Evolutionary conservation across 192 early-diverging fungal genomes (phyloP).

Genomic region (Entomortierella lignicola): DNA sequence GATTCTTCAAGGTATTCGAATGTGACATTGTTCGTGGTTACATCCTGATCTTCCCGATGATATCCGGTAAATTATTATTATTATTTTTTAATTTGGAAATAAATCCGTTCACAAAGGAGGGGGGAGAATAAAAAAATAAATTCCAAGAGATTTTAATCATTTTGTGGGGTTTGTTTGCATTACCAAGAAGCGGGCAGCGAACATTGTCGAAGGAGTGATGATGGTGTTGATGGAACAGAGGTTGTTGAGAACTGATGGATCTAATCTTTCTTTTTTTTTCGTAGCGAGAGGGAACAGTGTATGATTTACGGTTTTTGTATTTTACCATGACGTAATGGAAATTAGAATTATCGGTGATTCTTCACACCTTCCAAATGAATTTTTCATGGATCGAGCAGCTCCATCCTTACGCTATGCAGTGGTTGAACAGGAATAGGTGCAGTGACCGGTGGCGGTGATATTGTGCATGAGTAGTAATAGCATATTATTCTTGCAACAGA

Average conservation of each 20-base stretch:
- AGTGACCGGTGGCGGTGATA: no score
- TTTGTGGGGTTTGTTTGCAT: background rate
- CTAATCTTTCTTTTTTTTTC: background rate
- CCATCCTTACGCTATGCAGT: no score
- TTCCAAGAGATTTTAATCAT: background rate
- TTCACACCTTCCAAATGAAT: no score
- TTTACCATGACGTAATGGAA: background rate
- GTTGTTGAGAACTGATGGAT: background rate
- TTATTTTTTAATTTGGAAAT: no score
- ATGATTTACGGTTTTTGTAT: background rate
- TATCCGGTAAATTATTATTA: no score
- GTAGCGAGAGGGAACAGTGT: background rate
- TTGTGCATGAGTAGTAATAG: no score
- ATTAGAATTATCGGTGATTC: background rate
- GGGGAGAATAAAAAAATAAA: background rate
- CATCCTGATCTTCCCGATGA: conserved; percentile 21
- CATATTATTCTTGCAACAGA: no score
- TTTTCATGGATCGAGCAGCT: no score
- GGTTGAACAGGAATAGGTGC: no score
- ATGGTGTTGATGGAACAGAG: conserved; percentile 18
- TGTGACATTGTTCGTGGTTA: no score
- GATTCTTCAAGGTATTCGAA: background rate
- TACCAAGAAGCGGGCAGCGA: conserved; percentile 47
- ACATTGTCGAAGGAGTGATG: conserved; percentile 37
- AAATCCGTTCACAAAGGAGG: background rate